Evolutionary conservation across 2,329 filamentous ascomycete genomes (phyloP).

Genomic region (Cyphellophora attinorum): DNA sequence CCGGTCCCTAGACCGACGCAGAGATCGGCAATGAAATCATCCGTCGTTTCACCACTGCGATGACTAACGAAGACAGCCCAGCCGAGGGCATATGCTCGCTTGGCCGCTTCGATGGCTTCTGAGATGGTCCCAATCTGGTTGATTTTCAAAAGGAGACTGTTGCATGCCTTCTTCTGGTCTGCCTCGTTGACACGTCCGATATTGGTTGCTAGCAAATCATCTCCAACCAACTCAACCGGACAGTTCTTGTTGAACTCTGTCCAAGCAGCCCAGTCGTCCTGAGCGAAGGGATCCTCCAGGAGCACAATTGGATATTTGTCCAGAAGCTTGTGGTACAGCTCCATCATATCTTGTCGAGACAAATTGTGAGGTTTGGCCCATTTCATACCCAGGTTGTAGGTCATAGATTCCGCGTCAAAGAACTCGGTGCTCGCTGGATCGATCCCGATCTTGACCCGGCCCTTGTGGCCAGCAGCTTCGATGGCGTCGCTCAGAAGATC

Average conservation of each 20-base stretch:
- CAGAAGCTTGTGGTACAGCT: slow-evolving; percentile 24
- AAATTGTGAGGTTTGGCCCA: slow-evolving; percentile 16
- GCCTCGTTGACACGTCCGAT: slow-evolving; percentile 25
- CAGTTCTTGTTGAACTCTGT: slow-evolving; percentile 24
- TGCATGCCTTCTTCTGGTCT: slow-evolving; percentile 28
- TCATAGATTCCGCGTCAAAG: slow-evolving; percentile 17
- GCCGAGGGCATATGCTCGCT: slow-evolving; percentile 23
- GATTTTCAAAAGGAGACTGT: slow-evolving; percentile 32
- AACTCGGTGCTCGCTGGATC: slow-evolving; percentile 33
- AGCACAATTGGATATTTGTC: slow-evolving; percentile 29
- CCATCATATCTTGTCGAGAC: slow-evolving; percentile 20
- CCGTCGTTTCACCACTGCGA: slow-evolving; percentile 32
- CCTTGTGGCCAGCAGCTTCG: slow-evolving; percentile 20
- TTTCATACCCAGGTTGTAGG: slow-evolving; percentile 32
- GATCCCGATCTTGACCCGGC: slow-evolving; percentile 29
- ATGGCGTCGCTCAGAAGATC: slow-evolving; percentile 24
- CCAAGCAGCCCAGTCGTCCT: slow-evolving; percentile 31
- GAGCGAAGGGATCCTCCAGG: slow-evolving; percentile 33
- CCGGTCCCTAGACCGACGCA: slow-evolving; percentile 28
- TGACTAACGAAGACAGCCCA: slow-evolving; percentile 36
- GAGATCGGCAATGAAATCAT: slow-evolving; percentile 36
- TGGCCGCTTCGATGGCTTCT: slow-evolving; percentile 29
- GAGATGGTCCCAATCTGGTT: slow-evolving; percentile 35
- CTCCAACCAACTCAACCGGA: slow-evolving; percentile 29
- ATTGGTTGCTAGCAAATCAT: slow-evolving; percentile 33